Conservation (phyloP, 257 asterid species). For the Sherardia arvensis region DNA sequence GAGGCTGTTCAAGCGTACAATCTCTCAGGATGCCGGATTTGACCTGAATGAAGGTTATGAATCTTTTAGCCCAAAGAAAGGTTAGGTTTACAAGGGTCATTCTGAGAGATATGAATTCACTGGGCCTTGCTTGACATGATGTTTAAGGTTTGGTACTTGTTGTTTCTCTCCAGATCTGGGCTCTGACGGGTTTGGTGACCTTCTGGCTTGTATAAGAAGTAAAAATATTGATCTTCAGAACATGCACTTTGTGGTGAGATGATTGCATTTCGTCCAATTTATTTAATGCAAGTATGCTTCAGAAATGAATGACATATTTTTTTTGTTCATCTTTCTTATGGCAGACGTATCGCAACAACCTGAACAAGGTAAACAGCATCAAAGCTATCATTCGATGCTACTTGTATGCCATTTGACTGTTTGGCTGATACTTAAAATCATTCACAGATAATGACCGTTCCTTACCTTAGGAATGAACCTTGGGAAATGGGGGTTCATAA, state of each 20-base stretch:
- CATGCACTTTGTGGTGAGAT: slow-evolving; percentile 98
- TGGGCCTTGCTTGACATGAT: slow-evolving; percentile 8
- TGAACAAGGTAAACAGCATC: slow-evolving; percentile 73
- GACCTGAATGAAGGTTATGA: slow-evolving; percentile 91
- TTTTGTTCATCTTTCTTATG: slow-evolving; percentile 17
- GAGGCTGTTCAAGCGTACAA: slow-evolving; percentile 93
- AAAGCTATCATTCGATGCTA: slow-evolving; percentile 12
- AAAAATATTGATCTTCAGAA: slow-evolving; percentile 78
- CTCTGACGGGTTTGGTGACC: slow-evolving; percentile 91
- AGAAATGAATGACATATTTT: slow-evolving; percentile 14
- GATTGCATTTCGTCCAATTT: background rate
- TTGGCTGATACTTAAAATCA: slow-evolving; percentile 1
- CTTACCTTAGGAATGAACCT: slow-evolving; percentile 83
- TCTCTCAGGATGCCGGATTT: slow-evolving; percentile 78
- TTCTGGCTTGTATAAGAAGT: slow-evolving; percentile 73
- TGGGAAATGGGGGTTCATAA: slow-evolving; percentile 99
- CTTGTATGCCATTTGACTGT: slow-evolving; percentile 1
- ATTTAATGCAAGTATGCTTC: slow-evolving; percentile 13
- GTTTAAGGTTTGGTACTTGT: slow-evolving; percentile 15
- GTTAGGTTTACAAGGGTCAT: slow-evolving; percentile 30
- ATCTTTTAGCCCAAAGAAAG: slow-evolving; percentile 69
- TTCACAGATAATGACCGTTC: slow-evolving; percentile 82
- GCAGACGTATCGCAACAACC: slow-evolving; percentile 98
- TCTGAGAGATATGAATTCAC: slow-evolving; percentile 6
- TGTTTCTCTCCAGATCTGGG: slow-evolving; percentile 64